Base-by-base conservation (phyloP, 441 rosid species). In the Gossypium schwendimanii region DNA sequence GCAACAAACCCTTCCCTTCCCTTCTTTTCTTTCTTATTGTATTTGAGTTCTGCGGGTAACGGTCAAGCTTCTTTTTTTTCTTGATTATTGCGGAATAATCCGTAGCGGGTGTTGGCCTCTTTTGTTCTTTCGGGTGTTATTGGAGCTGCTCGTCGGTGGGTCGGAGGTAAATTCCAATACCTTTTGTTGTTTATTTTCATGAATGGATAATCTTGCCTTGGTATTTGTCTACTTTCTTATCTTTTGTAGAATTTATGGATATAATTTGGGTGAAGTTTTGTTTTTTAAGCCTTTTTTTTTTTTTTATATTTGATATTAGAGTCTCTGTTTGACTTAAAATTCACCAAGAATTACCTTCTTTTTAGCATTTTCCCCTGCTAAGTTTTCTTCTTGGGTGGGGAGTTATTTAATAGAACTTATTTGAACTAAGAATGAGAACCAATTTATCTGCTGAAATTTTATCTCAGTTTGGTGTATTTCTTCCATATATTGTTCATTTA, bases 131-230 rank as follows among this genome's bases (percentile, higher is more conserved):
- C 31, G 14, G 31, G 44, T 69, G 24, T 73, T 33, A 39, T 73
- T 59, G 57, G 18, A 21, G 71, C 74, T 63, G 17, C 73, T 58
- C 55, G 33, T 60, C 33, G 26, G 69, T 81, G 81, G 78, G 76
- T 75, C 41, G 69, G 81, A 75, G 88, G 87, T 85, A 75, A 75
- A 66, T 70, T 81, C 65, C 45, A 53, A 4, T 24, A 2, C 36
- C 39, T 73, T 54, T 71, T 70, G 61, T 72, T 39, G 14, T 18
- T 69, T 41, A 49, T 72, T 77, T 62, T 23, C 12, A 65, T 21
- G 24, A 44, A 65, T 14, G 47, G 68, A 47, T 18, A 50, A 47
- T 74, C 5, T 23, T 74, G 70, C 53, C 55, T 1, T 26, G 54
- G 21, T 50, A 64, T 45, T 71, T 54, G 2, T 26, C 17, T 63